Percentiles rank a stretch among this genome's conserved stretches.
Conservation (phyloP, 2,329 filamentous ascomycete genomes). For the Trichoderma sp. region DNA sequence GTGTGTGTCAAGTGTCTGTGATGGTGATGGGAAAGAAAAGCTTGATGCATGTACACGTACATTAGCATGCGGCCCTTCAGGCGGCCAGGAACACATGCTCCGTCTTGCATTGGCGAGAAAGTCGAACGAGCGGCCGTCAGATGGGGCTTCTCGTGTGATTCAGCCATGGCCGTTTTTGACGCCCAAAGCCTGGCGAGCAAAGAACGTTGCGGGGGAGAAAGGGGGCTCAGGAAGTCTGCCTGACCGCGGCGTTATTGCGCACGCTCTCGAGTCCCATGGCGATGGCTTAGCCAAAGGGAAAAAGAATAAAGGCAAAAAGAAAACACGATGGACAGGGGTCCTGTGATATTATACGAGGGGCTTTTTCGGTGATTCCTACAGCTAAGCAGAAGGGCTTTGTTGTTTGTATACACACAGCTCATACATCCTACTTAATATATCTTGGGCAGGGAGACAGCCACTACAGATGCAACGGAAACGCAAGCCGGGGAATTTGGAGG, state of each 20-base stretch:
- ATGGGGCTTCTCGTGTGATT: constrained; percentile 13
- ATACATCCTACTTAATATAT: background rate
- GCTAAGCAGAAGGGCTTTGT: background rate
- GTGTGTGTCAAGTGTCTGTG: background rate
- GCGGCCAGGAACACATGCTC: constrained; percentile 24
- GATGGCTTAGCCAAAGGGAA: background rate
- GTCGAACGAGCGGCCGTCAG: constrained; percentile 18
- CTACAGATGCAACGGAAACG: background rate
- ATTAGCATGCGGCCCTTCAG: constrained; percentile 19
- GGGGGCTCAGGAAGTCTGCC: background rate
- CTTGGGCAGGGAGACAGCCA: constrained; percentile 9
- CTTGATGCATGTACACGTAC: background rate
- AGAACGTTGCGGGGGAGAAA: background rate
- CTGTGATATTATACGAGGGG: background rate
- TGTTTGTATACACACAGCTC: background rate
- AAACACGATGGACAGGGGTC: background rate
- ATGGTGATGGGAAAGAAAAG: background rate
- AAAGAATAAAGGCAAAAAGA: background rate
- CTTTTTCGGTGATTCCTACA: constrained; percentile 13
- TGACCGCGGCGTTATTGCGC: background rate
- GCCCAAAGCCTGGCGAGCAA: background rate
- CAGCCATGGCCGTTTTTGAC: constrained; percentile 4
- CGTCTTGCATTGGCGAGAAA: constrained; percentile 14
- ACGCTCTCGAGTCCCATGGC: background rate
- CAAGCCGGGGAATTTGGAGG: constrained; percentile 4